Evolutionary conservation across 805 yeast species (phyloP).

Genomic region (Myxozyma monticola): DNA sequence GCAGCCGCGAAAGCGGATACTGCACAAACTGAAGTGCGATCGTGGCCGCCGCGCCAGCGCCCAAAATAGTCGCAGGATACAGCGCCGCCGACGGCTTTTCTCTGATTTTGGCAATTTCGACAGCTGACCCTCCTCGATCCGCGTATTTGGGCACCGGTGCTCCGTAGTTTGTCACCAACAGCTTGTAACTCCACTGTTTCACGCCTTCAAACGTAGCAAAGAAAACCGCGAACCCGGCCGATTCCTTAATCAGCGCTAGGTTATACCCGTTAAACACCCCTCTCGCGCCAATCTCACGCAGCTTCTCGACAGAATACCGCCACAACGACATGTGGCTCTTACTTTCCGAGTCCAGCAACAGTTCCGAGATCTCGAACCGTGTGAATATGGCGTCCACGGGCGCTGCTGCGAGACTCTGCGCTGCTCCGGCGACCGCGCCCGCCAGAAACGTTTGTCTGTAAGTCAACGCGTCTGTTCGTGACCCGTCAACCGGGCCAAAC

Average conservation of each 20-base stretch:
- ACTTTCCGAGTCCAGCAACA: slow-evolving; percentile 45
- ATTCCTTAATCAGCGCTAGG: slow-evolving; percentile 75
- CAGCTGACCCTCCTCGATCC: slow-evolving; percentile 9
- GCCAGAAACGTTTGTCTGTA: slow-evolving; percentile 55
- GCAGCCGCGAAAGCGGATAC: slow-evolving; percentile 78
- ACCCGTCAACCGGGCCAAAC: slow-evolving; percentile 14
- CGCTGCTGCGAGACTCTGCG: slow-evolving; percentile 88
- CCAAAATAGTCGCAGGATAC: slow-evolving; percentile 65
- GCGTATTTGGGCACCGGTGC: slow-evolving; percentile 28
- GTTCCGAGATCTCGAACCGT: slow-evolving; percentile 72
- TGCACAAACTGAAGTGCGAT: slow-evolving; percentile 72
- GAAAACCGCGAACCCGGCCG: slow-evolving; percentile 62
- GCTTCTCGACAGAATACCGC: slow-evolving; percentile 68
- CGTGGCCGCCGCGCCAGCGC: slow-evolving; percentile 90
- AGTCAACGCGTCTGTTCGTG: slow-evolving; percentile 54
- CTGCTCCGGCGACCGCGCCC: slow-evolving; percentile 82
- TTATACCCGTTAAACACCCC: slow-evolving; percentile 91
- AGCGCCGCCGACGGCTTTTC: slow-evolving; percentile 38
- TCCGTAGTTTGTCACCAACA: slow-evolving; percentile 14
- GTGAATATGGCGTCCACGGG: slow-evolving; percentile 91
- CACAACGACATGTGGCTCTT: slow-evolving; percentile 60
- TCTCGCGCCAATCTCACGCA: slow-evolving; percentile 69
- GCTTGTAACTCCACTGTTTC: slow-evolving; percentile 42
- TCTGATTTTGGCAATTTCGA: slow-evolving; percentile 9
- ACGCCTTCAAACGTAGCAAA: slow-evolving; percentile 59